Base-by-base conservation (phyloP, 306 rosid species). In the Cajanus cajan region DNA sequence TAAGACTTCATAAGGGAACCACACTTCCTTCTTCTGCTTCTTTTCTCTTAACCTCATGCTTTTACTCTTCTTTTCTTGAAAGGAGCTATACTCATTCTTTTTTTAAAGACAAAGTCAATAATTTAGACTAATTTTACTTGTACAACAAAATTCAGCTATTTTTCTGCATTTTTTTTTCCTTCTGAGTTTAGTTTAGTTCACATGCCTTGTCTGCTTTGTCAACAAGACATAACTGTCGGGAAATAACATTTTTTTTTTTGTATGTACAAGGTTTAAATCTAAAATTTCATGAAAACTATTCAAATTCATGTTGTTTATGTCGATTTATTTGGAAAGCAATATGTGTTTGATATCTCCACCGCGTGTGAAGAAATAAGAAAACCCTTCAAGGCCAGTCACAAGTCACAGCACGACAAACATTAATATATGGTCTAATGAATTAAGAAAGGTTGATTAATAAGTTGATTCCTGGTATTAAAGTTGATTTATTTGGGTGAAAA, bases 1-100 rank as follows among this genome's bases (percentile, higher is more conserved):
- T 93, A 95, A 95, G 97, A 93, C 48, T 74, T 82, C 91, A 25
- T 87, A 83, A 78, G 25, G 73, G 19, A 43, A 40, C 33, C 3
- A 9, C 37, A 34, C 37, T 7, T 68, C n/a, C 8, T 33, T 67
- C 50, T 21, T 55, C 58, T 19, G 39, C 58, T 58, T 24, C 2
- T 40, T 74, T 34, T 51, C 61, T 69, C 19, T 11, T 41, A 7
- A 40, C 37, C 14, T 1, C 11, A 36, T 36, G 67, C 4, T 37
- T 64, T 68, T 55, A n/a, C n/a, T 9, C 22, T 28, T 28, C 80
- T 71, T 79, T 78, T 33, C 76, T 71, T 81, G 47, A 79, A 82
- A 85, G 86, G 85, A 79, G 55, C 40, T 58, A 84, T 25, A 85
- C 72, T 61, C 39, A 78, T 77, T 85, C 61, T 19, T 59, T 7